Percentiles rank a stretch among this genome's conserved stretches.
These are phyloP conservation scores for Trichoderma gamsii DNA, from an alignment of 495 filamentous ascomycete genomes.

Conservation along the genomic window DNA sequence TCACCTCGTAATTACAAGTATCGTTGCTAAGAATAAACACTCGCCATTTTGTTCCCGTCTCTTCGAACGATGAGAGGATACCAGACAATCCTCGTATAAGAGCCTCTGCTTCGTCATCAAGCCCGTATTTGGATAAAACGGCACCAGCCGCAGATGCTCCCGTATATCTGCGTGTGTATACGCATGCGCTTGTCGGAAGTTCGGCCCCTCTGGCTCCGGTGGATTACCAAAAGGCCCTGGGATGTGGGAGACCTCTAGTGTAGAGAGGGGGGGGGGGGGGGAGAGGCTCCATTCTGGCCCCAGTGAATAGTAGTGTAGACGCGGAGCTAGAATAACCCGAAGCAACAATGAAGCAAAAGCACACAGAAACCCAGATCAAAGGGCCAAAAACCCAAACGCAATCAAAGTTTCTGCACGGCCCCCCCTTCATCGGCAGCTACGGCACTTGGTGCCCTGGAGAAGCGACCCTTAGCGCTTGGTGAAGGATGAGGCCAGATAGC, in stretches of 20 bases:
- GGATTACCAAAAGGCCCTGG: background rate
- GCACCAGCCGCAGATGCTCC: background rate
- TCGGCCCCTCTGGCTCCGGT: background rate
- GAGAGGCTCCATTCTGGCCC: no score
- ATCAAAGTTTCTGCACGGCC: background rate
- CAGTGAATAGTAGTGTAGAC: no score
- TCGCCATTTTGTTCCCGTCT: background rate
- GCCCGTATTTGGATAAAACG: slow-evolving; percentile 1
- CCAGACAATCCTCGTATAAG: background rate
- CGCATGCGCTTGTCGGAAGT: background rate
- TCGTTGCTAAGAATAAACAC: background rate
- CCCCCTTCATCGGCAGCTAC: slow-evolving; percentile 11
- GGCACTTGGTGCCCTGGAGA: slow-evolving; percentile 4
- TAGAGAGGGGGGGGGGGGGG: no score
- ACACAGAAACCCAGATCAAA: background rate
- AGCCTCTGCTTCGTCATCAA: background rate
- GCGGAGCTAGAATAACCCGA: background rate
- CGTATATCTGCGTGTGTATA: background rate
- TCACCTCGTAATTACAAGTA: background rate
- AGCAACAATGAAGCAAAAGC: background rate
- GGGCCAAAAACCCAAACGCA: background rate
- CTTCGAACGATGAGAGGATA: background rate
- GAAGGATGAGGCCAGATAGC: slow-evolving; percentile 10
- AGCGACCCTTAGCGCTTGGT: background rate
- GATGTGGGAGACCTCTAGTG: background rate